Evolutionary conservation across 2,329 filamentous ascomycete genomes (phyloP), one percentile per base, ranked within the genome.

Genomic region (Talaromyces sp.): DNA sequence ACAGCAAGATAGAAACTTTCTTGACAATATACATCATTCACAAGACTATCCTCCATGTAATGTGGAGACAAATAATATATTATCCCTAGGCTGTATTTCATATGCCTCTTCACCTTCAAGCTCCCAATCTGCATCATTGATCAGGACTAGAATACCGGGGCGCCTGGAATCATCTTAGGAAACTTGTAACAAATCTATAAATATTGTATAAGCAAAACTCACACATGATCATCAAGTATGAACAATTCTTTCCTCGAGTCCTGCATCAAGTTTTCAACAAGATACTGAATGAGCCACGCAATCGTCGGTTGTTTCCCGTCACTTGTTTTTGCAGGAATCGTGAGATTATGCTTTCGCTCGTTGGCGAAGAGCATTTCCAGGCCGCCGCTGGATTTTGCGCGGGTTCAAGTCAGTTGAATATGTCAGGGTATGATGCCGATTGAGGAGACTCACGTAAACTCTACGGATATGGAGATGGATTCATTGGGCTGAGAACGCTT

Each of bases 111-210:
- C 93, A 17, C 92, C 94, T 75, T 97, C 94, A 11, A 99, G 83
- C 74, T 97, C 94, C 94, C 94, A 99, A 73, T 99, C 94, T 25
- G 91, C 90, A 67, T 99, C 94, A 71, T 99, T 99, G 73, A 99
- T 96, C 58, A 99, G 81, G 28, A 97, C 93, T 43, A 99, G 83
- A 72, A 99, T 96, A 2, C 94, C 94, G 5, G 94, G 94, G 55
- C 94, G 91, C 61, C 93, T 97, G 58, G 25, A 53, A 70, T 48
- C 10, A 33, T 28, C 33, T 52, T 22, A 52, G 48, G 37, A n/a
- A 39, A 37, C 10, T 39, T 39, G 33, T n/a, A 25, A 37, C n/a
- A 25, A 17, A 5, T 6, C 4, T 3, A 22, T 21, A 13, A 33
- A 21, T 17, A n/a, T 33, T n/a, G 52, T 5, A 7, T 41, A 40